phyloP scores from a whole-genome alignment of 164 flowering plant species.

The Vitis rupestris region DNA sequence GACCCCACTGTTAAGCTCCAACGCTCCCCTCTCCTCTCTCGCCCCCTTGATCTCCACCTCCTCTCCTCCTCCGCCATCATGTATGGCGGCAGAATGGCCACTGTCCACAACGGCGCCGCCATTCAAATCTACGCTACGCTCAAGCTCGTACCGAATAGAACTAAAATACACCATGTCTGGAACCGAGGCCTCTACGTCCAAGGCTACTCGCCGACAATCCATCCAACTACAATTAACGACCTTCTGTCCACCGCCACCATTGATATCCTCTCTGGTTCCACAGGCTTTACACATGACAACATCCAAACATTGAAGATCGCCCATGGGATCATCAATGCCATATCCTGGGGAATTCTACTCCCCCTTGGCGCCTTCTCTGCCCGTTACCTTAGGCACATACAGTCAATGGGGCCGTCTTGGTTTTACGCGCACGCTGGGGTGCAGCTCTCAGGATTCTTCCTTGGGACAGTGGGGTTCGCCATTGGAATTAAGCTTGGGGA shows the following conservation, averaged over 20 bases:
- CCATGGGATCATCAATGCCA: constrained; percentile 66
- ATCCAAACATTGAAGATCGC: constrained; percentile 32
- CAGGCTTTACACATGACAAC: constrained; percentile 25
- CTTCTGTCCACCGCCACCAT: constrained; percentile 68
- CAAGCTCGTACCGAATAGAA: constrained; percentile 57
- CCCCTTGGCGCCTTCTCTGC: constrained; percentile 73
- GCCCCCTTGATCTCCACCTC: constrained; percentile 70
- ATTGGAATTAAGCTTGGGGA: constrained; percentile 77
- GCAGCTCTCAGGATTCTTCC: constrained; percentile 56
- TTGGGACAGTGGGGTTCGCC: constrained; percentile 73
- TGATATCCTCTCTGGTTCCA: constrained; percentile 54
- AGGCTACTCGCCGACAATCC: constrained; percentile 96
- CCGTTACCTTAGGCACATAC: constrained; percentile 64
- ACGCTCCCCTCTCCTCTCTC: constrained; percentile 61
- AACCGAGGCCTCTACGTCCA: constrained; percentile 92
- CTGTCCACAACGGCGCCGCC: constrained; percentile 64
- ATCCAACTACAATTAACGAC: constrained; percentile 69
- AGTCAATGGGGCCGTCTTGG: constrained; percentile 67
- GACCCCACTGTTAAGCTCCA: constrained; percentile 87
- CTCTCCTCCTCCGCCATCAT: constrained; percentile 67
- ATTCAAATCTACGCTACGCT: constrained; percentile 67
- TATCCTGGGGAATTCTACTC: constrained; percentile 85
- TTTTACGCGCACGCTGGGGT: constrained; percentile 74
- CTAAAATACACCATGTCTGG: constrained; percentile 73
- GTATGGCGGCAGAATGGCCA: constrained; percentile 62